phyloP scores from a whole-genome alignment of 352 stramenopile genomes.

The Pelagophyceae sp. region DNA sequence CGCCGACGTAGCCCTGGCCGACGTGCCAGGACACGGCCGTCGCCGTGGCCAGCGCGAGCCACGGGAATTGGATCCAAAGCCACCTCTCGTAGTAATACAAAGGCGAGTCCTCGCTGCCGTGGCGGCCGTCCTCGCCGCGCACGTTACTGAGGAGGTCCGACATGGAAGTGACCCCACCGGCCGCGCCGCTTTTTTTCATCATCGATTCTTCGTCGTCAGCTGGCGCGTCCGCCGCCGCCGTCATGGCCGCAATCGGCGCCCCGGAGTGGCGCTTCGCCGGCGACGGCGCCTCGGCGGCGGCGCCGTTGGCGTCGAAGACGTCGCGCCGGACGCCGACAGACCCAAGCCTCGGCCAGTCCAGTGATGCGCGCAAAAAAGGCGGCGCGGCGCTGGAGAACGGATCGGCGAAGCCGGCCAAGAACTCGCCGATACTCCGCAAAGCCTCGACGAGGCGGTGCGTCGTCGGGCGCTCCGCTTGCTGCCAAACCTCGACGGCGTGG shows the following conservation, averaged over 20 bases:
- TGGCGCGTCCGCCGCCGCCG: slow-evolving; percentile 36
- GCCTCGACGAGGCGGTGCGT: slow-evolving; percentile 63
- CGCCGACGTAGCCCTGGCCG: not conserved
- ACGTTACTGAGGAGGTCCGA: slow-evolving; percentile 21
- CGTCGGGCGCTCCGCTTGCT: slow-evolving; percentile 52
- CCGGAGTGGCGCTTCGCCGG: not conserved
- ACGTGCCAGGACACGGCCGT: slow-evolving; percentile 12
- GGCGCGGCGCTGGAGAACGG: slow-evolving; percentile 60
- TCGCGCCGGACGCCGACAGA: slow-evolving; percentile 49
- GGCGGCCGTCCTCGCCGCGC: slow-evolving; percentile 33
- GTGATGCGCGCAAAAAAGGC: slow-evolving; percentile 59
- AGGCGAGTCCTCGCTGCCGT: slow-evolving; percentile 31
- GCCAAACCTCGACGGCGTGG: slow-evolving; percentile 71
- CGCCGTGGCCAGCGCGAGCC: slow-evolving; percentile 59
- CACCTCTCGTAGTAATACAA: slow-evolving; percentile 80
- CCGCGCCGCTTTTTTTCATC: slow-evolving; percentile 34
- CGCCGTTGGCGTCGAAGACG: slow-evolving; percentile 43
- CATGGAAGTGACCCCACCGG: slow-evolving; percentile 28
- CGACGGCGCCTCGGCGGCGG: slow-evolving; percentile 29
- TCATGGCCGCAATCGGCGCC: slow-evolving; percentile 17
- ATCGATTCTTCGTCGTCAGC: too few species aligned
- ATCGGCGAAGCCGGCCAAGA: slow-evolving; percentile 74
- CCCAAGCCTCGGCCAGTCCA: slow-evolving; percentile 58
- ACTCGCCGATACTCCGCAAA: slow-evolving; percentile 65
- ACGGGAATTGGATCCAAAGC: slow-evolving; percentile 85